Conservation (phyloP, 192 early-diverging fungal species). For the Jimgerdemannia lactiflua region DNA sequence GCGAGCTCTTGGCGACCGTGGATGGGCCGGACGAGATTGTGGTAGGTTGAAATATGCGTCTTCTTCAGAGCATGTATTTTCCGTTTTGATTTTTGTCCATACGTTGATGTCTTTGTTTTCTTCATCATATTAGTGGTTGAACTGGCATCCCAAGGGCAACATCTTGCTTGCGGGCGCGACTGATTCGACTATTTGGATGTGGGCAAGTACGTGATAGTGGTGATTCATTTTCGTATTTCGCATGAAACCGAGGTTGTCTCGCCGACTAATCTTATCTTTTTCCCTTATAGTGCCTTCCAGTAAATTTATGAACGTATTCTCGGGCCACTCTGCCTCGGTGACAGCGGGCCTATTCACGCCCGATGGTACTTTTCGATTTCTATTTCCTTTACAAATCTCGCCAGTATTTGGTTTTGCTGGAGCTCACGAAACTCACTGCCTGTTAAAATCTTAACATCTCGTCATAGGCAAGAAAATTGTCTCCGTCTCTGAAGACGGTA, state of each 20-base stretch:
- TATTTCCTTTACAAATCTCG: no score
- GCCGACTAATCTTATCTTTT: no score
- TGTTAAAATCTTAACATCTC: no score
- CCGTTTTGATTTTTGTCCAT: background rate
- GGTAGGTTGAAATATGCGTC: constrained; percentile 37
- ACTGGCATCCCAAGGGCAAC: constrained; percentile 96
- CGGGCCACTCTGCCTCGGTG: constrained; percentile 80
- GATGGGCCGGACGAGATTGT: constrained; percentile 92
- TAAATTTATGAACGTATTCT: constrained; percentile 92
- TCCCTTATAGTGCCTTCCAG: constrained; percentile 64
- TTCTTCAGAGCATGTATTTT: background rate
- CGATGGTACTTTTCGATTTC: constrained; percentile 51
- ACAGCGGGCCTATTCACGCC: constrained; percentile 89
- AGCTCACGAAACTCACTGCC: no score
- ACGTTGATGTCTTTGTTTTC: background rate
- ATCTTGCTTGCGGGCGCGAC: constrained; percentile 85
- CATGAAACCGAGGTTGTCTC: background rate
- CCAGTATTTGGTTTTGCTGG: no score
- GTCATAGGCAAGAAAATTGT: constrained; percentile 62
- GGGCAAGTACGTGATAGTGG: constrained; percentile 52
- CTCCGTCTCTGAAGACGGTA: constrained; percentile 79
- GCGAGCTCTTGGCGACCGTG: constrained; percentile 59
- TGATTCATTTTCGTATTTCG: background rate
- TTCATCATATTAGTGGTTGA: constrained; percentile 63
- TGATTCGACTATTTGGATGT: constrained; percentile 97